These are phyloP conservation scores for Solanum ahanhuiri DNA, from an alignment of 257 asterid genomes.

Conservation along the genomic window DNA sequence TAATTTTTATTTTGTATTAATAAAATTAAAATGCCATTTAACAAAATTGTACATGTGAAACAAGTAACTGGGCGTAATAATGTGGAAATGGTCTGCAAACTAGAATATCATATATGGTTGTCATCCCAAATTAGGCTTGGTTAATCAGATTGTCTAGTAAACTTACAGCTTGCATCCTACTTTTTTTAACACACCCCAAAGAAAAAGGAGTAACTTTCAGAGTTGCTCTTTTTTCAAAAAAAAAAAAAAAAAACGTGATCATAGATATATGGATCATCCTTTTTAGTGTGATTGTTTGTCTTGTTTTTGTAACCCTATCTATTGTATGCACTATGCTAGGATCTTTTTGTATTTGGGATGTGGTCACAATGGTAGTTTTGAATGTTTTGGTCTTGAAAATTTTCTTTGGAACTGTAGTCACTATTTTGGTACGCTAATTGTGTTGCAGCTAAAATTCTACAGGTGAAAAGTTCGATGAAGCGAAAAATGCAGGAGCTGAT, in stretches of 20 bases:
- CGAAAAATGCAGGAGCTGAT: constrained; percentile 97
- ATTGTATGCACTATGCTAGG: neutral
- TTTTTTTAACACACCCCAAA: neutral
- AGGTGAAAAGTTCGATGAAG: constrained; percentile 98
- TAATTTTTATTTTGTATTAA: neutral
- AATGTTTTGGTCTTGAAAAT: neutral
- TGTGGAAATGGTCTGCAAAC: neutral
- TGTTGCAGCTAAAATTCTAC: constrained; percentile 16
- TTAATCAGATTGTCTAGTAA: neutral
- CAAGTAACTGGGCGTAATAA: neutral
- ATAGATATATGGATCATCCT: neutral
- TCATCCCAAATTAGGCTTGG: neutral
- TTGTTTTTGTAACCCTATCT: neutral
- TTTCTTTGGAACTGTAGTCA: neutral
- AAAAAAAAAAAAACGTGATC: neutral
- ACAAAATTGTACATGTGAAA: neutral
- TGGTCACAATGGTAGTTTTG: neutral
- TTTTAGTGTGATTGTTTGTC: neutral
- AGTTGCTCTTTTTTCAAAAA: neutral
- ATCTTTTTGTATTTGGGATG: neutral
- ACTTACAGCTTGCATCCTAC: neutral
- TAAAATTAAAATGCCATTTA: neutral
- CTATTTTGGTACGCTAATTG: constrained; percentile 10
- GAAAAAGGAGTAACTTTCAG: neutral
- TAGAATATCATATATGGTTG: neutral